phyloP scores from a whole-genome alignment of 345 rosid species.

The Bruguiera gymnorhiza region DNA sequence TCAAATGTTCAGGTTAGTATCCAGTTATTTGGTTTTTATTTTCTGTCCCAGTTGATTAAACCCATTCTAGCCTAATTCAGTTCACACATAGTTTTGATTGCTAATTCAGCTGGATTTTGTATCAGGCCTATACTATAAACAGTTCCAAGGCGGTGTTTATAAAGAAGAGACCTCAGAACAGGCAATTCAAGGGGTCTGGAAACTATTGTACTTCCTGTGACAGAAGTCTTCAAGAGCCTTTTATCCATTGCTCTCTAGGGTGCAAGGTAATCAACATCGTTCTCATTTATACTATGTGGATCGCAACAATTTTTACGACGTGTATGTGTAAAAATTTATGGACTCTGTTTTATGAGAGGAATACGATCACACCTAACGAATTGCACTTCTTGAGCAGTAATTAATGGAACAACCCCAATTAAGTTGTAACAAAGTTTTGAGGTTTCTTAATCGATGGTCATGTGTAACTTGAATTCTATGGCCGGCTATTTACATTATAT shows the following conservation, averaged over 20 bases:
- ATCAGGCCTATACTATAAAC: constrained; percentile 82
- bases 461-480: too few species aligned
- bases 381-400: too few species aligned
- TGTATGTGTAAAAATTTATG: too few species aligned
- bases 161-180: constrained; percentile 91
- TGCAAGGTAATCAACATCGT: constrained; percentile 62
- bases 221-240: constrained; percentile 93
- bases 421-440: too few species aligned
- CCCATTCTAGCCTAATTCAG: constrained; percentile 12
- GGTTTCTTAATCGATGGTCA: too few species aligned
- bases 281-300: too few species aligned
- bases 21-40: background rate
- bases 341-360: too few species aligned
- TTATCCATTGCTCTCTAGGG: constrained; percentile 81
- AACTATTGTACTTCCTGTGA: constrained; percentile 93
- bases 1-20: constrained; percentile 74
- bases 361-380: too few species aligned
- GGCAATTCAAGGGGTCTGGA: constrained; percentile 91
- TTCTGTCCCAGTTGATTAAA: background rate
- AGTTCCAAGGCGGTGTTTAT: constrained; percentile 94
- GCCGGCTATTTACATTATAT: background rate
- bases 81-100: background rate
- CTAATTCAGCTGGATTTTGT: background rate
- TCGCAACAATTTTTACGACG: too few species aligned
- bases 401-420: too few species aligned